Evolutionary conservation across 306 rosid species (phyloP).

Genomic region (Dryas drummondii): DNA sequence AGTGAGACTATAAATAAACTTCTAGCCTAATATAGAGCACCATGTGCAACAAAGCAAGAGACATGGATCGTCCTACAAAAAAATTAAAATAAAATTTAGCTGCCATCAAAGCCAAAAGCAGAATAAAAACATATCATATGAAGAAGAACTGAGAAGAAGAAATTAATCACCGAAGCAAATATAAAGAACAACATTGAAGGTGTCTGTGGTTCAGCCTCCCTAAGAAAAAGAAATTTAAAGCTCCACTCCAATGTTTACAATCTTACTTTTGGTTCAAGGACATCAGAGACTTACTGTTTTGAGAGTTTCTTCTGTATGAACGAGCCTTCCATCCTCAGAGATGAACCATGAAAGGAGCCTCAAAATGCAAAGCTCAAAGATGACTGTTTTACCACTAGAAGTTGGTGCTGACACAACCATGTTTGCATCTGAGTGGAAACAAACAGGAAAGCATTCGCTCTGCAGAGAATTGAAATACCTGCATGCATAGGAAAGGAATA

Average conservation of each 20-base stretch:
- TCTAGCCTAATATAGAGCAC: constrained; percentile 30
- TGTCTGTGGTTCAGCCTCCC: constrained; percentile 2
- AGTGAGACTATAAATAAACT: constrained; percentile 20
- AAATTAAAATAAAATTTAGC: not conserved
- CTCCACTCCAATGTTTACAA: not conserved
- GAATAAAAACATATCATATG: not conserved
- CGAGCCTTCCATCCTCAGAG: constrained; percentile 57
- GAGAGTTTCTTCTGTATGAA: constrained; percentile 72
- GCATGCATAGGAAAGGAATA: constrained; percentile 15
- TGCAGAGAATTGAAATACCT: constrained; percentile 96
- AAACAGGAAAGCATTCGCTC: constrained; percentile 89
- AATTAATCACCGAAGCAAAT: not conserved
- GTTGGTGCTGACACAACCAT: constrained; percentile 98
- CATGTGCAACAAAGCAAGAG: constrained; percentile 23
- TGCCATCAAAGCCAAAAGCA: not conserved
- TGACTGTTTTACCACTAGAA: constrained; percentile 95
- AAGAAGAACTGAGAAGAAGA: constrained; percentile 12
- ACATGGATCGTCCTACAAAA: constrained; percentile 12
- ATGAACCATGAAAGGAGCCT: constrained; percentile 82
- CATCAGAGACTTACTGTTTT: constrained; percentile 66
- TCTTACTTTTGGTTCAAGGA: constrained; percentile 6
- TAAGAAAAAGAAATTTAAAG: not conserved
- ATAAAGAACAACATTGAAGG: not conserved
- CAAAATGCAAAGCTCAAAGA: constrained; percentile 92
- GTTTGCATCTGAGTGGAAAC: constrained; percentile 85